phyloP scores from a whole-genome alignment of 306 rosid genomes.

The Prunus salicina region DNA sequence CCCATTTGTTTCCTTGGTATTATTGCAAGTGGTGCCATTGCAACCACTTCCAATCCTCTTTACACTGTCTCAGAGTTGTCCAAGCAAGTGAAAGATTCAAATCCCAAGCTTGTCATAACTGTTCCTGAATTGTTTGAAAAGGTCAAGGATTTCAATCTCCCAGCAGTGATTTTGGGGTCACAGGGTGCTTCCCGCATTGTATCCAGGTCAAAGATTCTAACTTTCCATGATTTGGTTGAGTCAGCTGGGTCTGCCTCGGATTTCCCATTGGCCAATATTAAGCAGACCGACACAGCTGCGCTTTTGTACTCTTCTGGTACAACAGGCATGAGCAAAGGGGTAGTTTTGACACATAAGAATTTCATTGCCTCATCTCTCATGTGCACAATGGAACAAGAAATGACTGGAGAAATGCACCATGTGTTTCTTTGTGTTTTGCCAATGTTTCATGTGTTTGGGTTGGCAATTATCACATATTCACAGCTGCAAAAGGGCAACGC shows the following conservation, averaged over 20 bases:
- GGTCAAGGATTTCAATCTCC: constrained; percentile 48
- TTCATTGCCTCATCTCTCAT: constrained; percentile 59
- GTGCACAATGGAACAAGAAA: constrained; percentile 58
- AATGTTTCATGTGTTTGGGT: constrained; percentile 83
- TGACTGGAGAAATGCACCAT: constrained; percentile 25
- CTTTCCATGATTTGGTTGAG: constrained; percentile 42
- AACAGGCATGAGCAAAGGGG: constrained; percentile 85
- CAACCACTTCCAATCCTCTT: constrained; percentile 67
- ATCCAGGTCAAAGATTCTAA: constrained; percentile 7
- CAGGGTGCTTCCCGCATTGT: not conserved
- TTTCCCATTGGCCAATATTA: constrained; percentile 37
- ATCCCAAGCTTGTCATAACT: constrained; percentile 66
- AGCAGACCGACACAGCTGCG: constrained; percentile 68
- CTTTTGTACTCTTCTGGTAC: constrained; percentile 89
- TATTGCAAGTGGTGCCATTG: constrained; percentile 63
- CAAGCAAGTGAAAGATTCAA: constrained; percentile 66
- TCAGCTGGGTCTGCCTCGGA: constrained; percentile 38
- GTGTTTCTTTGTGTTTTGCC: constrained; percentile 73
- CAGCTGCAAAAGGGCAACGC: constrained; percentile 59
- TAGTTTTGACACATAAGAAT: constrained; percentile 61
- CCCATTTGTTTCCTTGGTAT: constrained; percentile 57
- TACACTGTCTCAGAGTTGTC: constrained; percentile 63
- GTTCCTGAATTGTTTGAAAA: constrained; percentile 62
- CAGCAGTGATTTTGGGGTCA: constrained; percentile 45
- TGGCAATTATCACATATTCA: constrained; percentile 43